These are phyloP conservation scores for Dalechampia spathulata DNA, from an alignment of 441 rosid species.

Conservation along the genomic window DNA sequence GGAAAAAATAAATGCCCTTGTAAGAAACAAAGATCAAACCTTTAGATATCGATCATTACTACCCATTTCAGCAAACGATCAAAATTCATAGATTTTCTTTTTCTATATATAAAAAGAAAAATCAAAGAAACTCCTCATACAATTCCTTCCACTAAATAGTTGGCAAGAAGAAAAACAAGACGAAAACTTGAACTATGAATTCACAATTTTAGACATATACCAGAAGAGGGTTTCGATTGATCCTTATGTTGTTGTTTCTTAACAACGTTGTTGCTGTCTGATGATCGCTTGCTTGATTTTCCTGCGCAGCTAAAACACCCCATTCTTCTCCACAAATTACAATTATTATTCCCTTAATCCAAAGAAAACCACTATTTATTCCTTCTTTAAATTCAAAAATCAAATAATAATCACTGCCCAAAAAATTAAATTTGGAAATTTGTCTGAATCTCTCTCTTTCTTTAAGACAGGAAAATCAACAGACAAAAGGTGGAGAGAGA, in stretches of 20 bases:
- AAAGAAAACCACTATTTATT: too few relatives aligned
- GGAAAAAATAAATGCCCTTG: not conserved
- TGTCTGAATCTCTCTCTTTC: too few relatives aligned
- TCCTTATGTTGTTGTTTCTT: conserved; percentile 21
- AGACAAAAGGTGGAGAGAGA: too few relatives aligned
- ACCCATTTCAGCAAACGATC: conserved; percentile 3
- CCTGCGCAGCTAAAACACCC: conserved; percentile 51
- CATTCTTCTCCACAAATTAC: conserved; percentile 38
- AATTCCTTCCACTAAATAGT: too few relatives aligned
- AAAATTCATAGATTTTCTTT: not conserved
- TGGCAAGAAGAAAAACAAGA: not conserved
- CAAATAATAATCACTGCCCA: too few relatives aligned
- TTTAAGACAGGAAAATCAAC: too few relatives aligned
- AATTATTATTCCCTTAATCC: too few relatives aligned
- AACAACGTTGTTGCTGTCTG: conserved; percentile 4
- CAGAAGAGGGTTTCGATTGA: conserved; percentile 33
- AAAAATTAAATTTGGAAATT: too few relatives aligned
- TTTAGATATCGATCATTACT: not conserved
- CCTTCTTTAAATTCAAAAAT: too few relatives aligned
- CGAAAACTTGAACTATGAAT: not conserved
- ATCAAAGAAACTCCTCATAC: too few relatives aligned
- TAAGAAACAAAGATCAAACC: not conserved
- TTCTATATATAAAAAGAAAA: too few relatives aligned
- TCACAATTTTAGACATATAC: conserved; percentile 17
- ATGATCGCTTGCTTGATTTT: conserved; percentile 34